Base-by-base conservation (phyloP, 768 basidiomycete genomes). In the Trametes maxima region DNA sequence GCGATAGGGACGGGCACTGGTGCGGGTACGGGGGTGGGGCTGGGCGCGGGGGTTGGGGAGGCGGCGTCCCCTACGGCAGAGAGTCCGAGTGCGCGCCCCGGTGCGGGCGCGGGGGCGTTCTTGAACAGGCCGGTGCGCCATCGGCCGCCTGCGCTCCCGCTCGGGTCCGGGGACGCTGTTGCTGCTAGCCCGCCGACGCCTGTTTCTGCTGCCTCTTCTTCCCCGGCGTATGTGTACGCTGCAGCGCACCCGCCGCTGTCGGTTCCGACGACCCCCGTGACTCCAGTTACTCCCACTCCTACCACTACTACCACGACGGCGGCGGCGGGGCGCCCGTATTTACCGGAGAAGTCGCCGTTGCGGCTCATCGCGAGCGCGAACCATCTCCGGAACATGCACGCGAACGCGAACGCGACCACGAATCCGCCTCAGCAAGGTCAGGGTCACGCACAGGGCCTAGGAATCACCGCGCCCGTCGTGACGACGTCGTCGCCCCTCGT, bases 101-200 rank as follows among this genome's bases (percentile, higher is more conserved):
- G 19, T n/a, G n/a, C n/a, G n/a, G n/a, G n/a, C 5, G 45, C 45
- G 45, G 45, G 51, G 2, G 63, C 63, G 1, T 67, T 69, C 44
- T 36, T 69, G 6, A 65, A 62, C 39, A 51, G 68, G 24, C 61
- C 60, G 4, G 44, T 69, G 48, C 62, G 57, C 14, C 66, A 51
- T 28, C 54, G 52, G 14, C 43, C 55, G 21, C 46, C 56, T 10
- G 10, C 47, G 8, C 45, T 37, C 3, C 44, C 48, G 4, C 24
- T 44, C 12, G 39, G 40, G 47, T 25, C 60, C 63, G 19, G 49
- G 43, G 12, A 54, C 57, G 4, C 66, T 60, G 4, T 63, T 60
- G 1, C 43, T 43, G 4, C 51, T 62, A 2, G 54, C 55, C 12
- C 54, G 0, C 33, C 47, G 2, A 2, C 62, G 0, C 6, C 25